Evolutionary conservation across 2,329 filamentous ascomycete genomes (phyloP), one percentile per base, ranked within the genome.

Genomic region (Metarhizium humberi): DNA sequence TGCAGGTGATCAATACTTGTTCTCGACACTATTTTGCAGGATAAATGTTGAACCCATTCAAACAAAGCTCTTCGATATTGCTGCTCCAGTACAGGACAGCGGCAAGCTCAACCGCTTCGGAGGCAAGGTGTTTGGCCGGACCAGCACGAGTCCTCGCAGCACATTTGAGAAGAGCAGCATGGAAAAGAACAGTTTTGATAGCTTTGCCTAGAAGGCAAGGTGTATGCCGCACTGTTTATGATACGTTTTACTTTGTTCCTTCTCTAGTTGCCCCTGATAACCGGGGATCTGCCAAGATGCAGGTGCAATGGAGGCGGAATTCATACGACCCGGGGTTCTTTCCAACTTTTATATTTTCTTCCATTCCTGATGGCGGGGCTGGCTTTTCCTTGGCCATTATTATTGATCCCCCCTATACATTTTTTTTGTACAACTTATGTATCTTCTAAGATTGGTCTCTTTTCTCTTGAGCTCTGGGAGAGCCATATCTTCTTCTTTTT

Each of bases 11-110:
- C 90, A 92, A 63, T 97, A 95, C 68, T 79, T 96, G 47, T 96
- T 96, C 72, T 96, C 94, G 2, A 95, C 91, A 11, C 77, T 99
- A 16, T 96, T 97, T 71, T 96, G 92, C 75, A 86, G 86, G 65
- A 88, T 97, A 72, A 85, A 85, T 62, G 87, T 82, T 34, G 77
- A 80, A 43, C 75, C 78, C 14, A 73, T 80, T 42, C 80, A 79
- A 49, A 81, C 78, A 58, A 75, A 81, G 59, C 79, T 82, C 61
- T 74, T 85, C 49, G 73, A 80, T 71, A 76, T 59, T 66, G 75
- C 56, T 67, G 74, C 49, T 65, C 72, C 66, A 38, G 54, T 43
- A 25, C 65, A 65, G 32, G 74, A 76, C 50, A 72, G 74, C 54
- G 75, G 75, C 66, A 82, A 81, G 62, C 71, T 84, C 59, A 82